A percentile compares a stretch with the other conserved stretches of the same genome.
These are phyloP conservation scores for Peronospora belbahrii DNA, from an alignment of 352 stramenopile species.

Conservation along the genomic window DNA sequence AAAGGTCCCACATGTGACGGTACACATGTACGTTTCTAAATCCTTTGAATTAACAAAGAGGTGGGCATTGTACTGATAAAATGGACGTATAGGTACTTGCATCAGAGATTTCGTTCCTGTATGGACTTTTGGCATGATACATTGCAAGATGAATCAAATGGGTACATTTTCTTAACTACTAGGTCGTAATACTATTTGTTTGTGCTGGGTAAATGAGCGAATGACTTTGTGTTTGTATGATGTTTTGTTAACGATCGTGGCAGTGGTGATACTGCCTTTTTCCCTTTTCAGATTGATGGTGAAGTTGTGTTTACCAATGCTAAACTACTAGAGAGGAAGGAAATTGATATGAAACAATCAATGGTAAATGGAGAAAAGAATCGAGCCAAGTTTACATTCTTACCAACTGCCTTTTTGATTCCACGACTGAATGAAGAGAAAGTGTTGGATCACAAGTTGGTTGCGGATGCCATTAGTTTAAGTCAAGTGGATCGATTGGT, in stretches of 20 bases:
- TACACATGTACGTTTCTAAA: constrained; percentile 17
- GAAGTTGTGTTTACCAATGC: constrained; percentile 46
- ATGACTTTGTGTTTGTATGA: neutral
- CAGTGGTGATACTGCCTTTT: constrained; percentile 22
- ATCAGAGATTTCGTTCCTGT: constrained; percentile 52
- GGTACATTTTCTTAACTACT: too few relatives aligned
- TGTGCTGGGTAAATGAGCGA: neutral
- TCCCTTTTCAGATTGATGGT: constrained; percentile 35
- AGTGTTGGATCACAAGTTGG: constrained; percentile 19
- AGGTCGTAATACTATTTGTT: too few relatives aligned
- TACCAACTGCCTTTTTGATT: constrained; percentile 36
- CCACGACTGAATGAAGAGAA: constrained; percentile 22
- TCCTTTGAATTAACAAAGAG: neutral
- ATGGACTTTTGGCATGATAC: constrained; percentile 24
- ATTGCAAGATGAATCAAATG: constrained; percentile 17
- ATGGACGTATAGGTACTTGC: constrained; percentile 37
- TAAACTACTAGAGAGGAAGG: constrained; percentile 49
- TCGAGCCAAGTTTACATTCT: constrained; percentile 20
- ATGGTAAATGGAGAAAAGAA: neutral
- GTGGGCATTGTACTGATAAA: neutral
- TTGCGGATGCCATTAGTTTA: constrained; percentile 20
- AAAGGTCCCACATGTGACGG: constrained; percentile 10
- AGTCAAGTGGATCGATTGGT: constrained; percentile 24
- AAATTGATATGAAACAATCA: constrained; percentile 10
- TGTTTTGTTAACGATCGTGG: neutral